Percentiles rank a stretch among this genome's conserved stretches.
These are phyloP conservation scores for Hymenochaete sp. DNA, from an alignment of 1,284 basidiomycete species.

Conservation along the genomic window DNA sequence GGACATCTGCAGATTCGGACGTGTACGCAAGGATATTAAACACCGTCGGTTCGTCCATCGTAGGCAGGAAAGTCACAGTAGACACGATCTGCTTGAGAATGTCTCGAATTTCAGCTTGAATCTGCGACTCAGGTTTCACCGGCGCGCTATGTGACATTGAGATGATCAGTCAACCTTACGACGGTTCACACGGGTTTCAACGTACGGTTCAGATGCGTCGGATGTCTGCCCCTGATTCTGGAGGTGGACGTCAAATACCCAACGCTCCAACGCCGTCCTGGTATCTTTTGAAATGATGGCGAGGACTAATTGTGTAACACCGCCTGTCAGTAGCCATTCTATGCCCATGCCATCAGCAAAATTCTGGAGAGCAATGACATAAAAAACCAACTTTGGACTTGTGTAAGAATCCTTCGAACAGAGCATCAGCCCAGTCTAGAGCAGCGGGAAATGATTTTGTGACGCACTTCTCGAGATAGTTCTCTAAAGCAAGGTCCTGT, in stretches of 20 bases:
- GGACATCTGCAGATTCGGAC: slow-evolving; percentile 77
- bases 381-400: slow-evolving; percentile 71
- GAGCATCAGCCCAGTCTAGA: background rate
- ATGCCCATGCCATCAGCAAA: slow-evolving; percentile 15
- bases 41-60: slow-evolving; percentile 89
- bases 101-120: slow-evolving; percentile 94
- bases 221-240: slow-evolving; percentile 41
- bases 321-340: slow-evolving; percentile 90
- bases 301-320: slow-evolving; percentile 87
- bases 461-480: slow-evolving; percentile 74
- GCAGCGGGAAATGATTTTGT: slow-evolving; percentile 18
- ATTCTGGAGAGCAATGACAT: slow-evolving; percentile 2
- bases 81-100: slow-evolving; percentile 99
- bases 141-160: slow-evolving; percentile 38
- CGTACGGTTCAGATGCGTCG: slow-evolving; percentile 27
- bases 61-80: slow-evolving; percentile 90
- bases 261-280: slow-evolving; percentile 85
- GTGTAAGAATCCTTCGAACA: slow-evolving; percentile 60
- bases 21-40: slow-evolving; percentile 97
- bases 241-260: slow-evolving; percentile 96
- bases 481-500: slow-evolving; percentile 85
- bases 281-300: slow-evolving; percentile 96
- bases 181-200: background rate
- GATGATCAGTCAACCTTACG: background rate
- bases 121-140: slow-evolving; percentile 79